Evolutionary conservation across 768 basidiomycete species (phyloP).

Genomic region (Dictyophora rubrovolvata): DNA sequence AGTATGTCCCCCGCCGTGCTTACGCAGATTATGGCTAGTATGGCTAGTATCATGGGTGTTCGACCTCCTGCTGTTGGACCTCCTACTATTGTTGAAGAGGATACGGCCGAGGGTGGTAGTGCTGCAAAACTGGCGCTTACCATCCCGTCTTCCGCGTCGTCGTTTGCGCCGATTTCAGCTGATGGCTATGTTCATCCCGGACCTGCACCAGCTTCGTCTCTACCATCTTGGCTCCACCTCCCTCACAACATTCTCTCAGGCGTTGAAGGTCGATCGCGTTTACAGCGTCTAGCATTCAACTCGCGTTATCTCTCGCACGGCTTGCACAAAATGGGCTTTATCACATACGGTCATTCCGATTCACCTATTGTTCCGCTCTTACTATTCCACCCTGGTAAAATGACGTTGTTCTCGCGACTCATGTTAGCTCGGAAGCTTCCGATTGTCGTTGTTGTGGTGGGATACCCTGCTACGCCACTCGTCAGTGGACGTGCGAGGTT

Average conservation of each 20-base stretch:
- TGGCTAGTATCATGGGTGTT: slow-evolving; percentile 96
- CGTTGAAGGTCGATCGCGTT: slow-evolving; percentile 68
- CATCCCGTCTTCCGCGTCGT: background rate
- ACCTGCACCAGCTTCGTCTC: slow-evolving; percentile 48
- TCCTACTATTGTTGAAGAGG: slow-evolving; percentile 13
- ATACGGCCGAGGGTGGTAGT: background rate
- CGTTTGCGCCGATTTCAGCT: slow-evolving; percentile 17
- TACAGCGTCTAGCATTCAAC: slow-evolving; percentile 91
- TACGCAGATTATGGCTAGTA: slow-evolving; percentile 82
- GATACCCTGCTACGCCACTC: slow-evolving; percentile 84
- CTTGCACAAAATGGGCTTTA: slow-evolving; percentile 87
- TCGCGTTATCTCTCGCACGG: slow-evolving; percentile 82
- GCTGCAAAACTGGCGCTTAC: slow-evolving; percentile 15
- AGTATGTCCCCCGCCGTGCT: slow-evolving; percentile 85
- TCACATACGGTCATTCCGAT: slow-evolving; percentile 85
- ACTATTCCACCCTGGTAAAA: slow-evolving; percentile 88
- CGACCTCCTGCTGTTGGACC: slow-evolving; percentile 26
- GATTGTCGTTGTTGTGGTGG: slow-evolving; percentile 82
- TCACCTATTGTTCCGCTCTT: slow-evolving; percentile 92
- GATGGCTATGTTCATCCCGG: slow-evolving; percentile 47
- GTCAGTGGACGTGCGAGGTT: slow-evolving; percentile 85
- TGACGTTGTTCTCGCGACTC: slow-evolving; percentile 82
- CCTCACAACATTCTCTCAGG: slow-evolving; percentile 69
- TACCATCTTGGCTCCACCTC: slow-evolving; percentile 76
- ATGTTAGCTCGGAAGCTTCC: slow-evolving; percentile 72